phyloP scores from a whole-genome alignment of 2,329 filamentous ascomycete species.

The Alternaria consortialis region DNA sequence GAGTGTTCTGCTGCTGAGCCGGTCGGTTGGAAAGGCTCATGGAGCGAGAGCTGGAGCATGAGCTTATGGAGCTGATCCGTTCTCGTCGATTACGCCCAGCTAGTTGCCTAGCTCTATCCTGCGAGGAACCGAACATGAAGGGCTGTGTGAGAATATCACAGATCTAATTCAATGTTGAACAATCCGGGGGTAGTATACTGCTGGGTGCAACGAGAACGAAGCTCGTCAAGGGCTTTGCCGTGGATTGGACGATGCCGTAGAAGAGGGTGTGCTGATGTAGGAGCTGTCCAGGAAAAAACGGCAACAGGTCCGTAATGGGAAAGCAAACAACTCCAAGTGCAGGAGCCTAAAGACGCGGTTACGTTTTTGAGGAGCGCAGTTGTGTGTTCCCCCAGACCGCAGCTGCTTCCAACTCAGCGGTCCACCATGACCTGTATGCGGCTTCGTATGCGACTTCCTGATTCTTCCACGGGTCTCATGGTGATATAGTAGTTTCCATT shows the following conservation, averaged over 20 bases:
- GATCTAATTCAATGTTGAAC: slow-evolving; percentile 13
- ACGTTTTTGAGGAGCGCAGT: neutral
- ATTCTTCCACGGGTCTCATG: neutral
- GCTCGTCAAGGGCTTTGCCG: slow-evolving; percentile 16
- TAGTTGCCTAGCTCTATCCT: slow-evolving; percentile 48
- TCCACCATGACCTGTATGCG: neutral
- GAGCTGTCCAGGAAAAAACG: neutral
- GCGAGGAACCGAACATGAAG: slow-evolving; percentile 46
- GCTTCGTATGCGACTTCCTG: neutral
- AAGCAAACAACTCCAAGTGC: neutral
- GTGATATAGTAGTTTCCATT: neutral
- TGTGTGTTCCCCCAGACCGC: neutral
- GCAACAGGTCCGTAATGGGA: neutral
- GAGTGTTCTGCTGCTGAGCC: slow-evolving; percentile 11
- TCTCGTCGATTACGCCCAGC: slow-evolving; percentile 43
- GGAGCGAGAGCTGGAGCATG: slow-evolving; percentile 27
- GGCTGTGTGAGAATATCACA: slow-evolving; percentile 8
- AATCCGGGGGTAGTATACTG: neutral
- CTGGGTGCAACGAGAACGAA: neutral
- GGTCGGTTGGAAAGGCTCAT: slow-evolving; percentile 22
- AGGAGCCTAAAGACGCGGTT: neutral
- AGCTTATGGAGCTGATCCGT: slow-evolving; percentile 33
- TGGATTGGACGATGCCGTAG: neutral
- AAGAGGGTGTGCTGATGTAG: neutral
- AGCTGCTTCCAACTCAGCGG: neutral